A percentile compares a stretch with the other conserved stretches of the same genome.
Conservation (phyloP, 768 basidiomycete species). For the Suillus subalutaceus region DNA sequence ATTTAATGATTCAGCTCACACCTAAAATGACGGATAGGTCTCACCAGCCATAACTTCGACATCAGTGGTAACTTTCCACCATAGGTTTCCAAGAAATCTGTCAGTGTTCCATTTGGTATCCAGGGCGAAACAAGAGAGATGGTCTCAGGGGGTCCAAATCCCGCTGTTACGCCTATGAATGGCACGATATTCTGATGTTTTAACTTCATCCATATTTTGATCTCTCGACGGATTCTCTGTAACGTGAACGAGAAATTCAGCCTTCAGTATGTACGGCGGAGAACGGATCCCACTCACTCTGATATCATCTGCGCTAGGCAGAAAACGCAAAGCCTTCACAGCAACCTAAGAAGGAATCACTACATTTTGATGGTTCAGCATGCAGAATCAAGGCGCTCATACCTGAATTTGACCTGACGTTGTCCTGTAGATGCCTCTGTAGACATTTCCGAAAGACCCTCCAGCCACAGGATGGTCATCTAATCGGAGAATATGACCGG, state of each 20-base stretch:
- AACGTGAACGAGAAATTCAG: neutral
- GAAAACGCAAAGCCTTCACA: slow-evolving; percentile 25
- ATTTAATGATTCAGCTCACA: neutral
- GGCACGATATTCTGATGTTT: slow-evolving; percentile 31
- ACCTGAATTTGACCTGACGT: slow-evolving; percentile 6
- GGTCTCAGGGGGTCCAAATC: slow-evolving; percentile 26
- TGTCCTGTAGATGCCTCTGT: slow-evolving; percentile 8
- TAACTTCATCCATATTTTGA: slow-evolving; percentile 32
- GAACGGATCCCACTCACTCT: neutral
- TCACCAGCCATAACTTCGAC: slow-evolving; percentile 20
- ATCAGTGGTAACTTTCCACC: neutral
- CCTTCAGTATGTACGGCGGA: neutral
- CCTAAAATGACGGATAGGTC: neutral
- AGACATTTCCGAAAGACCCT: slow-evolving; percentile 22
- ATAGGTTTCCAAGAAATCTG: slow-evolving; percentile 17
- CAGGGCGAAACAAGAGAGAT: slow-evolving; percentile 35
- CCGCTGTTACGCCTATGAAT: slow-evolving; percentile 27
- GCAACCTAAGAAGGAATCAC: slow-evolving; percentile 19
- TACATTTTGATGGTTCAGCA: neutral
- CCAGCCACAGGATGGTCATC: slow-evolving; percentile 7
- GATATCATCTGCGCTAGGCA: slow-evolving; percentile 10
- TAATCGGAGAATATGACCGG: slow-evolving; percentile 6
- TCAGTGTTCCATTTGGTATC: slow-evolving; percentile 31
- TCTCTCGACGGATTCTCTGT: slow-evolving; percentile 30
- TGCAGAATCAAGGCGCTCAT: neutral